These are phyloP conservation scores for Penicillium turbatum DNA, from an alignment of 495 filamentous ascomycete genomes.

Conservation along the genomic window DNA sequence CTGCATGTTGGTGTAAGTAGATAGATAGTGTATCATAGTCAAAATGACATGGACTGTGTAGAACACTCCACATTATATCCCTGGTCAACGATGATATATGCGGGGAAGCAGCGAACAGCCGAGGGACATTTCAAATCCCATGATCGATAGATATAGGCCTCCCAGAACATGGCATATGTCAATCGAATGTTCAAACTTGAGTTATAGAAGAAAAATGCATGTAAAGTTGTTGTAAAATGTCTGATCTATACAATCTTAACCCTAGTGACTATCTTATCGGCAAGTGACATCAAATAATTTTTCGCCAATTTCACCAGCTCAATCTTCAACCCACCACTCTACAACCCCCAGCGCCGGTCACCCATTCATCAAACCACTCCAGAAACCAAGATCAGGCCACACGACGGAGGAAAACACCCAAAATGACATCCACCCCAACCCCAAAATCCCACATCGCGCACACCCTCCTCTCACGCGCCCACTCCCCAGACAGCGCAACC, in stretches of 20 bases:
- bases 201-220: no score
- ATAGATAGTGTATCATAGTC: not conserved
- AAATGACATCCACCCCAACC: constrained; percentile 31
- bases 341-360: not conserved
- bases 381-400: not conserved
- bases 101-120: constrained; percentile 16
- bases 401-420: not conserved
- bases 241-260: no score
- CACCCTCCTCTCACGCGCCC: constrained; percentile 66
- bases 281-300: constrained; percentile 26
- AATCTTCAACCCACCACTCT: not conserved
- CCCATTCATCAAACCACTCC: not conserved
- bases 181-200: no score
- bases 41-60: no score
- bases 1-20: not conserved
- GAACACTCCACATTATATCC: no score
- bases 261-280: no score
- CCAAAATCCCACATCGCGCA: constrained; percentile 52
- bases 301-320: constrained; percentile 14
- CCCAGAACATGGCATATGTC: no score
- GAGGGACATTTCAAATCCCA: constrained; percentile 4
- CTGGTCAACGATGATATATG: constrained; percentile 8
- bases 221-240: no score
- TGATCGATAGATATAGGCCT: no score
- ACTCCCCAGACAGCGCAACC: constrained; percentile 62